Percentiles rank a stretch among this genome's conserved stretches.
phyloP scores from a whole-genome alignment of 1,284 basidiomycete species.

The Sanguinoderma infundibulare region DNA sequence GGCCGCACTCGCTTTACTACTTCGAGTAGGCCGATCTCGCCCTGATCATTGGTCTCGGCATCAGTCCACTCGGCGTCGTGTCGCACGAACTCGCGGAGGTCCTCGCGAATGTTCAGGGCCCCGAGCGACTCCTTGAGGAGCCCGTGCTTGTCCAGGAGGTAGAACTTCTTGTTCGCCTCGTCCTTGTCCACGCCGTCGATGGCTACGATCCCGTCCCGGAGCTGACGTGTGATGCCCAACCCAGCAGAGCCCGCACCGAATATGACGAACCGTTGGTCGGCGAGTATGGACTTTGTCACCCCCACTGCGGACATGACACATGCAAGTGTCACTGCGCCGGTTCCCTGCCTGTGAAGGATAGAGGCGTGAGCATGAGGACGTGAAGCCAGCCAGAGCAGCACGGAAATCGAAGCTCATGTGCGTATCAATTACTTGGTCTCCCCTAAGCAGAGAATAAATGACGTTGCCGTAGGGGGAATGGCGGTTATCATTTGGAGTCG shows the following conservation, averaged over 20 bases:
- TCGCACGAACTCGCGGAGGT: constrained; percentile 61
- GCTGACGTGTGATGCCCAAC: constrained; percentile 73
- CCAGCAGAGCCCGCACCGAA: constrained; percentile 87
- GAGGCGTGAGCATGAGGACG: neutral
- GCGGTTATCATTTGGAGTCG: too few relatives aligned
- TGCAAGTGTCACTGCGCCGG: constrained; percentile 84
- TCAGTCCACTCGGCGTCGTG: constrained; percentile 54
- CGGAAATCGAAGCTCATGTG: neutral
- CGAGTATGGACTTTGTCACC: constrained; percentile 70
- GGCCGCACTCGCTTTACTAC: constrained; percentile 71
- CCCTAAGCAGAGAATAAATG: too few relatives aligned
- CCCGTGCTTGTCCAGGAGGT: constrained; percentile 65
- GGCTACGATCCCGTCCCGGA: constrained; percentile 78
- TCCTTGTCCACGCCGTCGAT: constrained; percentile 58
- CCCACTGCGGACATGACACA: constrained; percentile 78
- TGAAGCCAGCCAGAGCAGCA: neutral
- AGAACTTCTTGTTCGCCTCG: constrained; percentile 71
- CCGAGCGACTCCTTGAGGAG: constrained; percentile 57
- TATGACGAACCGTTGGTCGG: constrained; percentile 78
- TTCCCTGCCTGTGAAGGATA: constrained; percentile 67
- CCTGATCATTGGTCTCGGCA: constrained; percentile 39
- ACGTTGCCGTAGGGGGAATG: too few relatives aligned
- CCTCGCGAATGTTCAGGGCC: constrained; percentile 52
- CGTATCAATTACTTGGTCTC: too few relatives aligned
- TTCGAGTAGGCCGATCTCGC: constrained; percentile 61